Evolutionary conservation across 2,329 filamentous ascomycete species (phyloP).

Genomic region (Claviceps fusiformis): DNA sequence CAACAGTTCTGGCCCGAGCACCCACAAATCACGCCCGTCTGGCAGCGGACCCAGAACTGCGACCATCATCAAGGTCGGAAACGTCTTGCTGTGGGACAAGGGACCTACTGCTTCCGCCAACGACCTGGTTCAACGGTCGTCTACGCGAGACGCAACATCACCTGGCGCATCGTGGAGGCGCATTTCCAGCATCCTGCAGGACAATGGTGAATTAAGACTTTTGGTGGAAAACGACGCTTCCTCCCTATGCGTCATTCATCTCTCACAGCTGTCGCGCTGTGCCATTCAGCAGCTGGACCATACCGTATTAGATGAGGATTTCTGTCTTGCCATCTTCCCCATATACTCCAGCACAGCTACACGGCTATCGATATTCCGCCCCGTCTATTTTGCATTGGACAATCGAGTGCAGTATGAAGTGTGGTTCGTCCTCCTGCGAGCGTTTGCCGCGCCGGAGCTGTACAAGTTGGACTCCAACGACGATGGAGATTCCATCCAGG

Average conservation of each 20-base stretch:
- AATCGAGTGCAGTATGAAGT: constrained; percentile 87
- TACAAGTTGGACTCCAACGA: constrained; percentile 49
- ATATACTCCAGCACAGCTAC: constrained; percentile 70
- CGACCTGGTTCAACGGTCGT: constrained; percentile 42
- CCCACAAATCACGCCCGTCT: constrained; percentile 26
- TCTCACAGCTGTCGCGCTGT: constrained; percentile 78
- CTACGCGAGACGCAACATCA: constrained; percentile 41
- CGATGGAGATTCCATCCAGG: constrained; percentile 28
- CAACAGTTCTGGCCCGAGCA: constrained; percentile 24
- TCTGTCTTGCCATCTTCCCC: constrained; percentile 89
- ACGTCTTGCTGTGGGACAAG: constrained; percentile 84
- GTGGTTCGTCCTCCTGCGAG: constrained; percentile 85
- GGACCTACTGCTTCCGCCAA: constrained; percentile 41
- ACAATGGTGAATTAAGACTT: constrained; percentile 88
- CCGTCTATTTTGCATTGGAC: constrained; percentile 79
- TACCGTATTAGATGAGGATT: constrained; percentile 84
- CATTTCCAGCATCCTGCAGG: constrained; percentile 85
- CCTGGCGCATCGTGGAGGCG: constrained; percentile 59
- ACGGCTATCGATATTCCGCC: constrained; percentile 64
- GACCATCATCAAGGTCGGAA: constrained; percentile 91
- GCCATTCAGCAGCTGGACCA: constrained; percentile 82
- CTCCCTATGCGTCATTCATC: constrained; percentile 68
- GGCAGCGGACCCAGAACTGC: constrained; percentile 20
- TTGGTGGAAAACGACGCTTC: constrained; percentile 74
- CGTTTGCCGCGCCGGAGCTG: constrained; percentile 83